These are phyloP conservation scores for Candida tallmaniae DNA, from an alignment of 805 yeast species.

Conservation along the genomic window DNA sequence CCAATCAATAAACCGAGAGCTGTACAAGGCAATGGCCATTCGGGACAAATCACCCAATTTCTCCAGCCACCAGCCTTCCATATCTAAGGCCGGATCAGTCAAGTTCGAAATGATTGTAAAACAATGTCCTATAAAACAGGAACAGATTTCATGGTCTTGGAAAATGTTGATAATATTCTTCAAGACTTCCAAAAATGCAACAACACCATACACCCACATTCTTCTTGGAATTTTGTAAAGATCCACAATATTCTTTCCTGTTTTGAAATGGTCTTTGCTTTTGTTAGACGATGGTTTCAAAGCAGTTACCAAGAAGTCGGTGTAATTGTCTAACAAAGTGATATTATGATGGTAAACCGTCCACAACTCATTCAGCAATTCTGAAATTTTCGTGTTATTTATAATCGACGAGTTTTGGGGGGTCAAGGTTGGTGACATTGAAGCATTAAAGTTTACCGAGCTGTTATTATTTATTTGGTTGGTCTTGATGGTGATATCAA, in stretches of 20 bases:
- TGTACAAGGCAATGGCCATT: slow-evolving; percentile 83
- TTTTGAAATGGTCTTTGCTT: slow-evolving; percentile 45
- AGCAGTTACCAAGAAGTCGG: slow-evolving; percentile 68
- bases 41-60: slow-evolving; percentile 81
- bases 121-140: slow-evolving; percentile 69
- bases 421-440: slow-evolving; percentile 13
- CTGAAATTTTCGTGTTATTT: slow-evolving; percentile 31
- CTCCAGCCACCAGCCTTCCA: slow-evolving; percentile 78
- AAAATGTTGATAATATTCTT: slow-evolving; percentile 70
- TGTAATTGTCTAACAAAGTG: slow-evolving; percentile 63
- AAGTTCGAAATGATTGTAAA: slow-evolving; percentile 55
- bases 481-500: slow-evolving; percentile 51
- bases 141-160: slow-evolving; percentile 73
- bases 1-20: slow-evolving; percentile 82
- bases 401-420: slow-evolving; percentile 7
- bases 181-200: slow-evolving; percentile 71
- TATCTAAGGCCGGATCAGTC: slow-evolving; percentile 51
- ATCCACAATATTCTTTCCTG: slow-evolving; percentile 74
- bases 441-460: slow-evolving; percentile 3
- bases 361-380: slow-evolving; percentile 62
- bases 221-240: slow-evolving; percentile 74
- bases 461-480: slow-evolving; percentile 22
- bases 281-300: slow-evolving; percentile 53
- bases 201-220: slow-evolving; percentile 84
- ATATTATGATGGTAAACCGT: slow-evolving; percentile 64